Evolutionary conservation across 331 rosid species (phyloP).

Genomic region (Malus hybrid): DNA sequence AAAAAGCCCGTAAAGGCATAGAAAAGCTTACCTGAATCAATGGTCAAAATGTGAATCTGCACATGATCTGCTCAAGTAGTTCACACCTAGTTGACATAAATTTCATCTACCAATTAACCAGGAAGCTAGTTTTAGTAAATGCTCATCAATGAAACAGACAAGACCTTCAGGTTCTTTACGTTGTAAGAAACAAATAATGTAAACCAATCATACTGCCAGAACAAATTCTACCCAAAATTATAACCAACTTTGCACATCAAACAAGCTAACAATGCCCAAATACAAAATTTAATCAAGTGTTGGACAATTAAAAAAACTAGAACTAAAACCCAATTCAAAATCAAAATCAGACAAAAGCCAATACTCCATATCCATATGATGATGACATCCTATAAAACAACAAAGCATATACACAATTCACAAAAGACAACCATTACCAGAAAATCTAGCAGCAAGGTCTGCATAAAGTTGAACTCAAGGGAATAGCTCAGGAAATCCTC

Average conservation of each 20-base stretch:
- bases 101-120: slow-evolving; percentile 43
- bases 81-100: slow-evolving; percentile 50
- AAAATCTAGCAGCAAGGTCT: slow-evolving; percentile 38
- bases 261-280: neutral
- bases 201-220: neutral
- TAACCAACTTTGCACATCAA: neutral
- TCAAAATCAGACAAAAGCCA: too few relatives aligned
- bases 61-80: slow-evolving; percentile 58
- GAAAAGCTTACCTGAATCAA: slow-evolving; percentile 35
- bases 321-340: too few relatives aligned
- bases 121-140: slow-evolving; percentile 25
- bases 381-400: slow-evolving; percentile 5
- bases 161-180: slow-evolving; percentile 16
- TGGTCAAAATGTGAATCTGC: slow-evolving; percentile 36
- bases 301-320: neutral
- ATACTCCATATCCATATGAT: neutral
- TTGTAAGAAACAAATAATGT: neutral
- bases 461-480: slow-evolving; percentile 61
- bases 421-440: slow-evolving; percentile 38
- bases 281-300: neutral
- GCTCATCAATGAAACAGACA: slow-evolving; percentile 3
- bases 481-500: slow-evolving; percentile 79
- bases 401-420: slow-evolving; percentile 20
- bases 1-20: slow-evolving; percentile 19
- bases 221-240: neutral